phyloP scores from a whole-genome alignment of 1,284 basidiomycete species.

The Golubevia sp. region DNA sequence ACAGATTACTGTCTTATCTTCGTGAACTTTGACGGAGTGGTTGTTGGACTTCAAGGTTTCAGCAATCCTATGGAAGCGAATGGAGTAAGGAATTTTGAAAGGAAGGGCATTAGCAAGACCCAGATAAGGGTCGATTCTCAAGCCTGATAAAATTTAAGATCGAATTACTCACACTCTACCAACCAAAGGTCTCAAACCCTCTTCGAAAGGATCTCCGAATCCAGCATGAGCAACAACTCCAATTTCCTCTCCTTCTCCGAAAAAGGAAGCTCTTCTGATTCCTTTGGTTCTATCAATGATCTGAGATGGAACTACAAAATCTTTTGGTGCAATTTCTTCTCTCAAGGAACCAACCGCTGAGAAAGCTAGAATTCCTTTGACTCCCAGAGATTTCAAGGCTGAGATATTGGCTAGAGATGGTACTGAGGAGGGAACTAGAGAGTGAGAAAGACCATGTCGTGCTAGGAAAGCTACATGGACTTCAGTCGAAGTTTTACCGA shows the following conservation, averaged over 20 bases:
- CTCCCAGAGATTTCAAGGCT: slow-evolving; percentile 88
- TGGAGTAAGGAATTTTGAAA: neutral
- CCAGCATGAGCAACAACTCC: slow-evolving; percentile 86
- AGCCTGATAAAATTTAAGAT: neutral
- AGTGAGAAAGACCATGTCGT: slow-evolving; percentile 82
- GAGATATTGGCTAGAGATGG: slow-evolving; percentile 91
- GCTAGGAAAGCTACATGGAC: slow-evolving; percentile 84
- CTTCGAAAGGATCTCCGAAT: slow-evolving; percentile 75
- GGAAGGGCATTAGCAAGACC: neutral
- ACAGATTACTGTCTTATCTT: slow-evolving; percentile 83
- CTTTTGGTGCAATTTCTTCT: slow-evolving; percentile 78
- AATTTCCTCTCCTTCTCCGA: slow-evolving; percentile 70
- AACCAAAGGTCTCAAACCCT: slow-evolving; percentile 33
- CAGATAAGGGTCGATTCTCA: neutral
- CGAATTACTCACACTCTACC: slow-evolving; percentile 20
- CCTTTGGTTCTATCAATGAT: slow-evolving; percentile 98
- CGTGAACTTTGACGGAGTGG: slow-evolving; percentile 65
- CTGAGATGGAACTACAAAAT: slow-evolving; percentile 86
- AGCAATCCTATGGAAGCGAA: slow-evolving; percentile 12
- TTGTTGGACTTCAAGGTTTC: slow-evolving; percentile 19
- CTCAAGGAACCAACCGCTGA: slow-evolving; percentile 93
- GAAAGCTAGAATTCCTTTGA: slow-evolving; percentile 87
- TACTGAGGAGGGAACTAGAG: slow-evolving; percentile 50
- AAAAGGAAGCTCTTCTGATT: slow-evolving; percentile 81
- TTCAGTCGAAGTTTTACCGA: slow-evolving; percentile 79